A percentile compares a stretch with the other conserved stretches of the same genome.
Conservation (phyloP, 768 basidiomycete species). For the Trichaptum fuscoviolaceum region DNA sequence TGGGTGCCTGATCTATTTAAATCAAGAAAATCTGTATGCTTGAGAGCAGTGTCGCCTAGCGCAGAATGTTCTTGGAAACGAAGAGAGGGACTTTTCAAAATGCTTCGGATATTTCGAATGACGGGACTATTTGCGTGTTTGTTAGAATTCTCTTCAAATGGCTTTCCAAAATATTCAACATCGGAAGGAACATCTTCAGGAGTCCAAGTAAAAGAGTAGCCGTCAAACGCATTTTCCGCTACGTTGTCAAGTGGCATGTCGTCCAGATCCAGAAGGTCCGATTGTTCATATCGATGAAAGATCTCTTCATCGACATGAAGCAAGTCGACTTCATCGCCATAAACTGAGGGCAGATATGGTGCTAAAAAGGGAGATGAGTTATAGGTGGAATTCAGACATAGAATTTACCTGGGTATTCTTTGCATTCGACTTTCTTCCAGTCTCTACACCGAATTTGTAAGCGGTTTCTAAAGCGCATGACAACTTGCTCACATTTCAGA, state of each 20-base stretch:
- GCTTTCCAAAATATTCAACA: background rate
- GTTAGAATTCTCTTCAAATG: background rate
- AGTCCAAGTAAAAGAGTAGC: conserved; percentile 1
- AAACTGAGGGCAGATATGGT: background rate
- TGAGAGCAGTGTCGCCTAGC: background rate
- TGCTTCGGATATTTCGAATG: conserved; percentile 1
- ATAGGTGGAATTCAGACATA: background rate
- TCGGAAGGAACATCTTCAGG: background rate
- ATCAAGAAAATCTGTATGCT: background rate
- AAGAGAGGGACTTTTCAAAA: background rate
- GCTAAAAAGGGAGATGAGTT: background rate
- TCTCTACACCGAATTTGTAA: background rate
- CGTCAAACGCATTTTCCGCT: conserved; percentile 3
- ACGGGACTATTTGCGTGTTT: background rate
- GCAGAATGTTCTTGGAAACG: background rate
- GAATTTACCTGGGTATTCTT: conserved; percentile 1
- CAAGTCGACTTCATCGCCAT: background rate
- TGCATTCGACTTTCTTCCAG: background rate
- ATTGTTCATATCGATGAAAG: background rate
- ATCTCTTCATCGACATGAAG: conserved; percentile 2
- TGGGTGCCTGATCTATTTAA: background rate
- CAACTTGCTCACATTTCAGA: conserved; percentile 34
- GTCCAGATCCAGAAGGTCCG: background rate
- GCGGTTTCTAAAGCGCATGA: background rate
- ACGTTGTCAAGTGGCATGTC: background rate